Base-by-base conservation (phyloP, 2,329 filamentous ascomycete species). In the Dryadomyces quercivorus region DNA sequence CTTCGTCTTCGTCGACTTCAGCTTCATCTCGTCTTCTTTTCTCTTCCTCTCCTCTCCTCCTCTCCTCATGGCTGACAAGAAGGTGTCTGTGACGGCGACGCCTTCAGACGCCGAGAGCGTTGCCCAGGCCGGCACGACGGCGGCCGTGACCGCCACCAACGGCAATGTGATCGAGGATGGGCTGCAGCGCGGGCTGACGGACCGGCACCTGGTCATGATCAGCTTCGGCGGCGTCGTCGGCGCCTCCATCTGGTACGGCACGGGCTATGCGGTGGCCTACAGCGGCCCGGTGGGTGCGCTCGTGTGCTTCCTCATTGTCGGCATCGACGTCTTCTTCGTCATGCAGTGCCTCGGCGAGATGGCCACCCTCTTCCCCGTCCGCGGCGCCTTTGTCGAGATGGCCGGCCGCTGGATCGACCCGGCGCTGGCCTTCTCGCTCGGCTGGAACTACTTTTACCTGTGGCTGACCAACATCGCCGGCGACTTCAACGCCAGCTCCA, bases 391-490 rank as follows among this genome's bases (percentile, higher is more conserved):
- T 46, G 76, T 77, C 47, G 75, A 79, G 57, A 72, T 78, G 51
- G 75, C 74, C 54, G 70, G 68, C 13, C 72, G 77, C 21, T 81
- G 75, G 58, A 71, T 78, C 43, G 78, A 82, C 60, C 74, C 75
- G 2, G 75, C 75, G n/a, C 66, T 82, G 44, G 78, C 77, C 16
- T 81, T 81, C 58, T 73, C 73, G 50, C 70, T 75, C 64, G 73
- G 71, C 10, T 75, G 72, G 72, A 75, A 72, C n/a, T 75, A 75
- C 57, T 74, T 73, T 61, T 74, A 71, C 61, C 68, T 71, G 2
- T 69, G 72, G 13, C 36, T 71, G 26, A 73, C 75, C 55, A 71
- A 54, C 53, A 54, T 59, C 20, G 56, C 58, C 22, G 55, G 51
- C 38, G 58, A 59, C 40, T 54, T 57, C 48, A 59, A 56, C 49